These are phyloP conservation scores for Sphagnum contortum DNA, from an alignment of 225 moss, liverwort and hornwort species.

Conservation along the genomic window DNA sequence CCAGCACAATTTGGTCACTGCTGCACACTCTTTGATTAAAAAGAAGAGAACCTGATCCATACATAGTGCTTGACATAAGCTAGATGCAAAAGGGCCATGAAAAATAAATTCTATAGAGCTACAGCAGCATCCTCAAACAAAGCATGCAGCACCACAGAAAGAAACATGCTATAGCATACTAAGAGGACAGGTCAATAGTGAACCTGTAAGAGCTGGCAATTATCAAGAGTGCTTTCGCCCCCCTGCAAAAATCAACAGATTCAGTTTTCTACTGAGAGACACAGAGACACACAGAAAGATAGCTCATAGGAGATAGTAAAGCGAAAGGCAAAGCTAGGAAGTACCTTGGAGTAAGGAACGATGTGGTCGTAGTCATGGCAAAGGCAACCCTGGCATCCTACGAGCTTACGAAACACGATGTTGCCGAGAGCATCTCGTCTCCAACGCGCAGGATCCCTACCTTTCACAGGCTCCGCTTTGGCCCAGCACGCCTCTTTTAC, in stretches of 20 bases:
- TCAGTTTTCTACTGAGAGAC: not conserved
- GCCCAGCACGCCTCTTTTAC: constrained; percentile 95
- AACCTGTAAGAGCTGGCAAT: constrained; percentile 93
- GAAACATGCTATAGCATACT: too few species aligned
- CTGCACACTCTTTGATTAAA: too few species aligned
- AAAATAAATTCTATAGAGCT: not conserved
- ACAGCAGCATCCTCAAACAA: too few species aligned
- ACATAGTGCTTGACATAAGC: too few species aligned
- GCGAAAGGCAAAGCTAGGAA: too few species aligned
- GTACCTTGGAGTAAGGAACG: constrained; percentile 74
- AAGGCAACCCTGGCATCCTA: constrained; percentile 82
- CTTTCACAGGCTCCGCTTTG: constrained; percentile 62
- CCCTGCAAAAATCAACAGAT: constrained; percentile 28
- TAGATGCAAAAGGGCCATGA: not conserved
- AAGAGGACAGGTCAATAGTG: too few species aligned
- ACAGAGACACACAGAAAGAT: too few species aligned
- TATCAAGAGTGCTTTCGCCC: constrained; percentile 74
- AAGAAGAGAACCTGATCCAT: too few species aligned
- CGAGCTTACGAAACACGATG: constrained; percentile 71
- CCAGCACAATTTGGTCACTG: not conserved
- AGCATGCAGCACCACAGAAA: too few species aligned
- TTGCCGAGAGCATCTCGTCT: constrained; percentile 80
- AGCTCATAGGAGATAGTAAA: too few species aligned
- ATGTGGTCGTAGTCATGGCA: constrained; percentile 90
- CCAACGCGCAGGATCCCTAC: constrained; percentile 84